Base-by-base conservation (phyloP, 2,329 filamentous ascomycete genomes). In the Colletotrichum noveboracense region DNA sequence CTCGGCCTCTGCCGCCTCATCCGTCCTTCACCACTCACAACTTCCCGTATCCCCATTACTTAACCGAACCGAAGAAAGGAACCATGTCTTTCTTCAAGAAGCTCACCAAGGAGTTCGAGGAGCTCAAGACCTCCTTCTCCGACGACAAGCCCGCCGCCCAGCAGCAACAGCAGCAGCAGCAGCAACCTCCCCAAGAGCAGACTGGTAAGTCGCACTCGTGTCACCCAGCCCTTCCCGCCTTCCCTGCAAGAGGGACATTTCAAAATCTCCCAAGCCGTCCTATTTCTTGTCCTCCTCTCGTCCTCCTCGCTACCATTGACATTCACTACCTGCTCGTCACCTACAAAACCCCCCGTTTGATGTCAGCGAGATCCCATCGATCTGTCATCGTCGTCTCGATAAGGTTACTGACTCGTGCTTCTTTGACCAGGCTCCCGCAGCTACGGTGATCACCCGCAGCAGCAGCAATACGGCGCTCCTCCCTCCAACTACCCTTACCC, bases 41-140 rank as follows among this genome's bases (percentile, higher is more conserved):
- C 70, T 48, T 28, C 52, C 32, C 30, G 48, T 60, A 65, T 71
- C 67, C 38, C 55, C 72, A 71, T 69, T 32, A 36, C 56, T n/a
- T 70, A 69, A 43, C 68, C 64, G 71, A 43, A 64, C 34, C 73
- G n/a, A 61, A 58, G 62, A 68, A 73, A 64, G 56, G 24, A 66
- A 68, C 69, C 77, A 88, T 88, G 86, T 87, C 86, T 43, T 87
- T 87, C 79, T 84, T 87, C 80, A 85, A 85, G 77, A 86, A 86
- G 78, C 78, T 87, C 64, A 82, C 83, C 74, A 82, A 85, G 78
- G 82, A 86, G 78, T 84, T 88, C 56, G 87, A 90, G 79, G 85
- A 86, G 79, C 83, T 90, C 70, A 85, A 84, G 66, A 84, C 89
- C 78, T 87, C 87, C 61, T 76, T 79, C 75, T 77, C 75, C 32